Evolutionary conservation across 2,329 filamentous ascomycete species (phyloP).

Genomic region (Cylindrodendrum hubeiense): DNA sequence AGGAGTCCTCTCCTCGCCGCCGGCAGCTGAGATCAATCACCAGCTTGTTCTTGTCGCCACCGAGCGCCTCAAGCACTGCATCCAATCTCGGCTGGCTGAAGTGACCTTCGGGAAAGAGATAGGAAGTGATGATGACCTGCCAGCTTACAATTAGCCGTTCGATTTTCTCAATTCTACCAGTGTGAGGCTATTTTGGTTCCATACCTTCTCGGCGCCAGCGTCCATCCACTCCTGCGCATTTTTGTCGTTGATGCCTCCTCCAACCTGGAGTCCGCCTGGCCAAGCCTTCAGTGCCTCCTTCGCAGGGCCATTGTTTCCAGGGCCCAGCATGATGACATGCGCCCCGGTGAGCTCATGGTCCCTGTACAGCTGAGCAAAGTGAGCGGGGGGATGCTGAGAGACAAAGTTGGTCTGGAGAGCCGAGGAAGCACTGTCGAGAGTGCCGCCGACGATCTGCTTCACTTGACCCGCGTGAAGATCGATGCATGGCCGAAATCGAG

Average conservation of each 20-base stretch:
- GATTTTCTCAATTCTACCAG: neutral
- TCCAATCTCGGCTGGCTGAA: constrained; percentile 85
- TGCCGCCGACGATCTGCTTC: constrained; percentile 98
- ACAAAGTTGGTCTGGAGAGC: constrained; percentile 92
- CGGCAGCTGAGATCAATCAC: constrained; percentile 97
- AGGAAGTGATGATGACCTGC: constrained; percentile 97
- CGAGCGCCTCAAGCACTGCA: constrained; percentile 78
- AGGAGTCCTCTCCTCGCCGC: constrained; percentile 75
- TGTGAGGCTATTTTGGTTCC: constrained; percentile 24
- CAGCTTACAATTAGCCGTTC: constrained; percentile 12
- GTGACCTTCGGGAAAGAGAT: constrained; percentile 85
- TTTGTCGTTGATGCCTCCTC: constrained; percentile 89
- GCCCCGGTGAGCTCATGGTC: constrained; percentile 80
- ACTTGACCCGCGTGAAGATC: constrained; percentile 97
- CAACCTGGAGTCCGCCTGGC: constrained; percentile 86
- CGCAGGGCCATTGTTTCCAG: constrained; percentile 86
- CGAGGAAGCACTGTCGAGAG: constrained; percentile 75
- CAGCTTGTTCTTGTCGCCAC: constrained; percentile 80
- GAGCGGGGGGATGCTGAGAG: constrained; percentile 82
- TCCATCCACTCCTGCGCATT: constrained; percentile 92
- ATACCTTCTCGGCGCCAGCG: constrained; percentile 88
- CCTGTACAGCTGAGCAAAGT: constrained; percentile 87
- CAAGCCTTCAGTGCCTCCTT: constrained; percentile 82
- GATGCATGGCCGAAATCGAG: constrained; percentile 94
- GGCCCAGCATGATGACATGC: constrained; percentile 97